Percentiles rank a stretch among this genome's conserved stretches.
Conservation (phyloP, 2,329 filamentous ascomycete species). For the Chaetomium strumarium region DNA sequence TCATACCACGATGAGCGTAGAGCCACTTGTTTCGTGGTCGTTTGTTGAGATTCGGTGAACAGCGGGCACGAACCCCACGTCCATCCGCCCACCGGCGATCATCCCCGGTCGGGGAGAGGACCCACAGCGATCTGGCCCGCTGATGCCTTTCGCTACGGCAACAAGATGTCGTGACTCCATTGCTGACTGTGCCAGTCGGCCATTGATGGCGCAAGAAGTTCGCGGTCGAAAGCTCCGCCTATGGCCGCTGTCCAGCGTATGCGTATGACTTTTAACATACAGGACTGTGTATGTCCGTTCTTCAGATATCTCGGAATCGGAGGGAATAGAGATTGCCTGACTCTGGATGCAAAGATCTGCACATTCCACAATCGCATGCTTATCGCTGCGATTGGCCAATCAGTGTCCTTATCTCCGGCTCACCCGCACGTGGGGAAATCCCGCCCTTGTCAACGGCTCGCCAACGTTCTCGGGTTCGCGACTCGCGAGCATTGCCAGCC, state of each 20-base stretch:
- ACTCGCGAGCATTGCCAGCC: background rate
- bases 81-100: no score
- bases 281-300: background rate
- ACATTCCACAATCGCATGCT: background rate
- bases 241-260: no score
- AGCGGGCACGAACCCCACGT: no score
- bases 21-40: no score
- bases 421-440: slow-evolving; percentile 10
- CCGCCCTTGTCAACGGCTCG: slow-evolving; percentile 11
- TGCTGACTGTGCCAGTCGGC: no score
- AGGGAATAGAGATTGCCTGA: background rate
- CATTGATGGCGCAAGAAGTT: background rate
- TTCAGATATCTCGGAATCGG: background rate
- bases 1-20: no score
- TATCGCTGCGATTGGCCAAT: slow-evolving; percentile 14
- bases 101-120: background rate
- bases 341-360: slow-evolving; percentile 1
- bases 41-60: no score
- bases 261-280: no score
- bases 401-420: slow-evolving; percentile 4
- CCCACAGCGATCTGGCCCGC: background rate
- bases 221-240: background rate
- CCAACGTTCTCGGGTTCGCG: background rate
- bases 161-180: background rate
- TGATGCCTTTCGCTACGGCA: background rate